Evolutionary conservation across 352 stramenopile species (phyloP), one percentile per base, ranked within the genome.

Genomic region (Albugo laibachii): DNA sequence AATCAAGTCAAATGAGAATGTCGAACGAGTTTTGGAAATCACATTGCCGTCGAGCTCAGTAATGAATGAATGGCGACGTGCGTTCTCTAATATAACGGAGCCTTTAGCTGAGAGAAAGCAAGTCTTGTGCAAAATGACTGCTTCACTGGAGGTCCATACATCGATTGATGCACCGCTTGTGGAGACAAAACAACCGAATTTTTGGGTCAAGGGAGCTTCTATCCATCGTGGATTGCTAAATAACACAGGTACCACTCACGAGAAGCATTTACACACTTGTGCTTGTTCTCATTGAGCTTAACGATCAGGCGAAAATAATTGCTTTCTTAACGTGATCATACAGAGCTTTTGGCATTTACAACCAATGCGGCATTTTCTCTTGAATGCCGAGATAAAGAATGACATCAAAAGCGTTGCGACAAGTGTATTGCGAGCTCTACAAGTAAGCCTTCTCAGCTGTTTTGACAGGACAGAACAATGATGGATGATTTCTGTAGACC

Each of bases 291-390:
- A 14, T 38, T 36, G 8, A 31, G 16, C 12, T 21, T 43, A 41
- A 31, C 24, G 42, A 5, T 44, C 58, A 62, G 80, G 80, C 49
- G 79, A 93, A 53, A 93, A 93, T 53, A 92, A 84, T 54, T 93
- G 80, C 58, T 93, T 92, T 50, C 59, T 93, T 54, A 92, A 93
- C 49, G 80, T 93, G 3, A 64, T 93, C 27, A 87, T 93, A 18
- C 35, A 93, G 59, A 92, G 77, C 59, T 88, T 93, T 52, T 93
- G 80, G 80, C 79, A 92, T 52, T 69, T 93, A 50, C 81, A 74
- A 16, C 82, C 72, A 15, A 86, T 93, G 63, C 72, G 80, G 10
- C 76, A 84, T 27, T 83, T 84, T 50, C 61, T 89, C 18, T 65
- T 85, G 38, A 66, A 89, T 58, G 73, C 86, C n/a, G 73, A 82